Percentiles rank a stretch among this genome's conserved stretches.
Evolutionary conservation across 441 rosid species (phyloP).

Genomic region (Mallotus repandus): DNA sequence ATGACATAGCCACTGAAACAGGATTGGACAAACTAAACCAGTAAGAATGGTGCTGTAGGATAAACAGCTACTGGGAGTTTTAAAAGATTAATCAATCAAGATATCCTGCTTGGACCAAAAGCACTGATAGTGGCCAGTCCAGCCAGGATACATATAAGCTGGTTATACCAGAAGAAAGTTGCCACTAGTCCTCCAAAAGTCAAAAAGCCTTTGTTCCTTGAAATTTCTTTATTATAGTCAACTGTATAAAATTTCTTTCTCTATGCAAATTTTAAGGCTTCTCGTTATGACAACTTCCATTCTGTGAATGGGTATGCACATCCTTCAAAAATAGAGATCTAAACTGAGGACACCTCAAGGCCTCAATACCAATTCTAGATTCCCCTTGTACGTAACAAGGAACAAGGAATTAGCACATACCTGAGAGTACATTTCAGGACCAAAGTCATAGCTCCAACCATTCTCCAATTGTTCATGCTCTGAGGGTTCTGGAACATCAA

Average conservation of each 20-base stretch:
- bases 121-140: not conserved
- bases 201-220: not conserved
- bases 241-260: no score
- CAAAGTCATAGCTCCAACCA: slow-evolving; percentile 75
- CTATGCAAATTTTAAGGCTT: no score
- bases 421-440: slow-evolving; percentile 59
- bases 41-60: not conserved
- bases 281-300: not conserved
- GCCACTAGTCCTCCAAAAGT: not conserved
- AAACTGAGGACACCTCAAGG: not conserved
- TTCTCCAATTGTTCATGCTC: slow-evolving; percentile 59
- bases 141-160: not conserved
- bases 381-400: slow-evolving; percentile 10
- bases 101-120: not conserved
- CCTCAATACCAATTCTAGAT: slow-evolving; percentile 14
- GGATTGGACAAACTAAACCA: not conserved
- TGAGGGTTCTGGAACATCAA: slow-evolving; percentile 86
- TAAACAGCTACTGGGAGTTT: not conserved
- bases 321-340: not conserved
- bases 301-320: not conserved
- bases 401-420: slow-evolving; percentile 30
- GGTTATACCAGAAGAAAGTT: not conserved
- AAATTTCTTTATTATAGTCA: not conserved
- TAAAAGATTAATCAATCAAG: not conserved
- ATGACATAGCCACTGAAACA: not conserved